Evolutionary conservation across 2,329 filamentous ascomycete genomes (phyloP).

Genomic region (Hyphodiscus sp.): DNA sequence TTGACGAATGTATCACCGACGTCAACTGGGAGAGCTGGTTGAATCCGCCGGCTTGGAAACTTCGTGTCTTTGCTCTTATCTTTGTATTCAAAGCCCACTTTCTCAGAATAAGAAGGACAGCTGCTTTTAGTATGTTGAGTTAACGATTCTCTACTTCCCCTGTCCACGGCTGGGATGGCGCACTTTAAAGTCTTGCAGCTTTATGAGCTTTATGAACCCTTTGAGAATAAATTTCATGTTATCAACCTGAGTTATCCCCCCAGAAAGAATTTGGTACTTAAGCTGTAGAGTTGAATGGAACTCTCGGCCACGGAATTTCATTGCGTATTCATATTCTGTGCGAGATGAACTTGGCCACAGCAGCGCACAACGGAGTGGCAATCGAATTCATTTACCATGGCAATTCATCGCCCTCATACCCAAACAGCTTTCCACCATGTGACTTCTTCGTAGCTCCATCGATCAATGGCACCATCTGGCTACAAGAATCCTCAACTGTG

Average conservation of each 20-base stretch:
- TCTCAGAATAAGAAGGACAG: not conserved
- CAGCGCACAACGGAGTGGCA: no score
- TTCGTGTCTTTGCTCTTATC: not conserved
- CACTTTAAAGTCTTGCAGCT: no score
- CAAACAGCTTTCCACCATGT: conserved; percentile 11
- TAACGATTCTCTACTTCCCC: no score
- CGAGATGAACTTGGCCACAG: no score
- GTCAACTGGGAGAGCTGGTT: not conserved
- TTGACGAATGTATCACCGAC: not conserved
- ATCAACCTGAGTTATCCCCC: no score
- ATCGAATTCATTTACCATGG: conserved; percentile 1
- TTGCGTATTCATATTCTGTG: no score
- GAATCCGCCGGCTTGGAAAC: not conserved
- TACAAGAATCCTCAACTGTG: conserved; percentile 16
- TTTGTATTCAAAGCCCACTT: not conserved
- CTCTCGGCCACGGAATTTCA: no score
- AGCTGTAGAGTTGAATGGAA: no score
- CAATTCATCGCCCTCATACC: conserved; percentile 3
- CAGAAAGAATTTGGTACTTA: no score
- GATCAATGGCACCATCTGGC: conserved; percentile 12
- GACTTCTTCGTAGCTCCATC: conserved; percentile 8
- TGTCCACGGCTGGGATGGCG: no score
- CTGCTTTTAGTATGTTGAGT: not conserved
- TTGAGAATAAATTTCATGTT: no score
- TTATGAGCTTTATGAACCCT: no score